phyloP scores from a whole-genome alignment of 768 basidiomycete genomes.

The Leucosporidium creatinivorum region DNA sequence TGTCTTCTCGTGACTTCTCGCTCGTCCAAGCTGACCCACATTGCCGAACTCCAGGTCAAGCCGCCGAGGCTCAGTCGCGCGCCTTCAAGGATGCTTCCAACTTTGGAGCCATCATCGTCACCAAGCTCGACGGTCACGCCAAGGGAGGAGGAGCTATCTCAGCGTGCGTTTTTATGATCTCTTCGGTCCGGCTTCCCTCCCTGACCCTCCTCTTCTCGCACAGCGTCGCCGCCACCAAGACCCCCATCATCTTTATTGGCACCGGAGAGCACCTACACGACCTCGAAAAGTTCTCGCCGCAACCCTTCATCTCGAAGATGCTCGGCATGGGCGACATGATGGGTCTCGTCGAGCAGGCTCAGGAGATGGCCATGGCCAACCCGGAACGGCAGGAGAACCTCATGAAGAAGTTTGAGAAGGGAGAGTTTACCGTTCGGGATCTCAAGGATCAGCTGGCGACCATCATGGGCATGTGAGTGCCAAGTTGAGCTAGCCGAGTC shows the following conservation, averaged over 20 bases:
- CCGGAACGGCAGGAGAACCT: slow-evolving; percentile 97
- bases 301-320: slow-evolving; percentile 94
- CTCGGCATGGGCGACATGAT: slow-evolving; percentile 94
- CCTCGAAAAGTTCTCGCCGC: slow-evolving; percentile 87
- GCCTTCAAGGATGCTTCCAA: slow-evolving; percentile 97
- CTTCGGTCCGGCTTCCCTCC: not conserved
- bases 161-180: slow-evolving; percentile 58
- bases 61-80: slow-evolving; percentile 88
- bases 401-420: slow-evolving; percentile 94
- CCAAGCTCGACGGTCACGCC: slow-evolving; percentile 98
- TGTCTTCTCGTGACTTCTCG: no score
- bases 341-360: slow-evolving; percentile 97
- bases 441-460: slow-evolving; percentile 97
- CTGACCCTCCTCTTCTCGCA: not conserved
- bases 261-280: slow-evolving; percentile 97
- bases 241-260: slow-evolving; percentile 96
- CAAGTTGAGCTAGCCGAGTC: not conserved
- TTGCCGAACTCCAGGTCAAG: slow-evolving; percentile 59
- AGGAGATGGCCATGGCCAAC: slow-evolving; percentile 69
- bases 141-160: slow-evolving; percentile 99
- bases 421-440: slow-evolving; percentile 91
- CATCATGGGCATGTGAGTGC: slow-evolving; percentile 90
- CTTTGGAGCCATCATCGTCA: slow-evolving; percentile 98
- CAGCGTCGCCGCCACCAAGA: slow-evolving; percentile 96
- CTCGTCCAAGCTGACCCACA: not conserved